Evolutionary conservation across 202 grass and related monocot species (phyloP).

Genomic region (Eragrostis tef): DNA sequence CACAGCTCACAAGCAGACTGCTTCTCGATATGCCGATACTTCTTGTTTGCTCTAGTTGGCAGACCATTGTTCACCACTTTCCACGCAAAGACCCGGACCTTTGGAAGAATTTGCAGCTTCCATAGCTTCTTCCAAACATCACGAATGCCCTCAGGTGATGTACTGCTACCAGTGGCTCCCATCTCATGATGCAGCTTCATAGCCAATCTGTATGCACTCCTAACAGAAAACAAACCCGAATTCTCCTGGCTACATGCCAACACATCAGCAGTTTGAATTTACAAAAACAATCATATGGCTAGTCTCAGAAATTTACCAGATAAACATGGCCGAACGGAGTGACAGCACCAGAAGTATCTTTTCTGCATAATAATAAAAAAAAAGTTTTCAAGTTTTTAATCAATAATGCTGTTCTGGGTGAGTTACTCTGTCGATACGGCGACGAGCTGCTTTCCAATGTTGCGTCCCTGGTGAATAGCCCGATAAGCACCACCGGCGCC

Average conservation of each 20-base stretch:
- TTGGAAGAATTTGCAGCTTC: background rate
- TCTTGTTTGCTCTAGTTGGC: background rate
- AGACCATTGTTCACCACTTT: background rate
- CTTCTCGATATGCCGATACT: background rate
- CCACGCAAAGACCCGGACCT: background rate
- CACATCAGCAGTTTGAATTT: rapidly evolving
- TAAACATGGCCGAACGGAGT: too few relatives aligned
- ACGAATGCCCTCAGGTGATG: rapidly evolving
- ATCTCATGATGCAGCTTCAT: background rate
- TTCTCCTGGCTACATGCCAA: background rate
- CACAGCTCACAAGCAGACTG: background rate
- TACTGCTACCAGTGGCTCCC: background rate
- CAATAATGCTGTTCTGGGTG: too few relatives aligned
- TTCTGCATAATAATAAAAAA: too few relatives aligned
- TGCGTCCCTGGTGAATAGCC: too few relatives aligned
- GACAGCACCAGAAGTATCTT: too few relatives aligned
- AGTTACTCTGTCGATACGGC: too few relatives aligned
- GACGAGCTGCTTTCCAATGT: too few relatives aligned
- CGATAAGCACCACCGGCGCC: too few relatives aligned
- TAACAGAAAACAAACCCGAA: rapidly evolving
- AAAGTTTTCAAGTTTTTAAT: too few relatives aligned
- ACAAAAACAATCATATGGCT: too few relatives aligned
- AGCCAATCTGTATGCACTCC: background rate
- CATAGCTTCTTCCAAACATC: background rate
- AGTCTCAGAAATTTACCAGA: too few relatives aligned